Conservation (phyloP, 306 rosid species). For the Quercus dentata region DNA sequence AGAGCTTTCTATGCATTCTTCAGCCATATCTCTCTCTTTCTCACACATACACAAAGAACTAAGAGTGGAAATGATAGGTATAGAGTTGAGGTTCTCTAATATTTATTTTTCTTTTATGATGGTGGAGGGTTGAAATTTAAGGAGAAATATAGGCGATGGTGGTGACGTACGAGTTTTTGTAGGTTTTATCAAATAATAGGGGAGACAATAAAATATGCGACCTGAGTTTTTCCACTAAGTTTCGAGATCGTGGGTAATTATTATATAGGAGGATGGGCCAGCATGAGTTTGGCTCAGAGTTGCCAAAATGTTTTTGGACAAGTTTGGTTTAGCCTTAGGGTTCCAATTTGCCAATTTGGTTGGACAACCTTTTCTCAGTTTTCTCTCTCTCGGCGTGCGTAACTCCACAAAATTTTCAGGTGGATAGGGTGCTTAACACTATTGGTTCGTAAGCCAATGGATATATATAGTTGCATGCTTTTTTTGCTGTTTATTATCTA, state of each 20-base stretch:
- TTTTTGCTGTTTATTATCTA: background rate
- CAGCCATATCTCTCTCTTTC: constrained; percentile 44
- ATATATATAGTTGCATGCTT: background rate
- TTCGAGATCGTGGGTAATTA: constrained; percentile 60
- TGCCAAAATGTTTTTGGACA: constrained; percentile 5
- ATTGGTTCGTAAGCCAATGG: background rate
- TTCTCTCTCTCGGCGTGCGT: background rate
- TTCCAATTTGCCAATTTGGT: constrained; percentile 14
- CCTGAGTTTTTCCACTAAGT: constrained; percentile 79
- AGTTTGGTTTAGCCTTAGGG: constrained; percentile 5
- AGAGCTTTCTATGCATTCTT: constrained; percentile 59
- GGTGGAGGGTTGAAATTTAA: constrained; percentile 39
- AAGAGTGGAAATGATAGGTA: constrained; percentile 15
- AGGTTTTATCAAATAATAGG: constrained; percentile 43
- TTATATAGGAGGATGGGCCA: constrained; percentile 53
- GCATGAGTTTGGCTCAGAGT: constrained; percentile 30
- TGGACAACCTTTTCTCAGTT: background rate
- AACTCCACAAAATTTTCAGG: background rate
- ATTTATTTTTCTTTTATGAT: constrained; percentile 16
- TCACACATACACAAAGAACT: background rate
- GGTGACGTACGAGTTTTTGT: constrained; percentile 57
- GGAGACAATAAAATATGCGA: constrained; percentile 79
- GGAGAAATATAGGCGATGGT: constrained; percentile 34
- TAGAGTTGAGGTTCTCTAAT: constrained; percentile 9
- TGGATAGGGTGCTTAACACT: background rate